These are phyloP conservation scores for Lophiotrema nucula DNA, from an alignment of 495 filamentous ascomycete species.

Conservation along the genomic window DNA sequence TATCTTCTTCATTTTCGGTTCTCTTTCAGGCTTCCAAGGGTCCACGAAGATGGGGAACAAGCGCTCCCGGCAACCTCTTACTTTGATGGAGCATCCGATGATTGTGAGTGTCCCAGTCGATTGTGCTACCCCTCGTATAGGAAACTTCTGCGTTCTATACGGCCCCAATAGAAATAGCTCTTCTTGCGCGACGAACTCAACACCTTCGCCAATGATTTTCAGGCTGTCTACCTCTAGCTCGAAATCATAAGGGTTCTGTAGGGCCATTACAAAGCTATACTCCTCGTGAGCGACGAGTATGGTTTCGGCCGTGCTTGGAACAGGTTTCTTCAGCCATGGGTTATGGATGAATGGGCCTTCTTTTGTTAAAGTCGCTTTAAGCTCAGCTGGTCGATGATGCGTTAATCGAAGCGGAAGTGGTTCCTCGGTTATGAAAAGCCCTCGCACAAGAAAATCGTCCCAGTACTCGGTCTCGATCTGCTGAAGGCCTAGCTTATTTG, in stretches of 20 bases:
- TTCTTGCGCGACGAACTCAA: constrained; percentile 63
- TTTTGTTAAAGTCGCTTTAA: constrained; percentile 44
- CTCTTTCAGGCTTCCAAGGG: constrained; percentile 69
- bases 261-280: constrained; percentile 70
- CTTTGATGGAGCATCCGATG: constrained; percentile 74
- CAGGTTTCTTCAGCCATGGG: constrained; percentile 71
- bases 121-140: constrained; percentile 66
- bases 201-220: constrained; percentile 68
- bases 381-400: constrained; percentile 67
- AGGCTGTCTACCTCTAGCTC: constrained; percentile 84
- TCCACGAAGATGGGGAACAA: constrained; percentile 79
- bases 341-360: constrained; percentile 92
- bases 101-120: constrained; percentile 67
- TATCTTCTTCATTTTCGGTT: constrained; percentile 71
- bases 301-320: constrained; percentile 56
- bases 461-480: constrained; percentile 81
- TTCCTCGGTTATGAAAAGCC: constrained; percentile 64
- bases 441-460: constrained; percentile 91
- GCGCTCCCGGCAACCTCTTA: constrained; percentile 75
- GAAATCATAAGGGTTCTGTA: constrained; percentile 94
- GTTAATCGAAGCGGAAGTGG: constrained; percentile 58
- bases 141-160: constrained; percentile 74
- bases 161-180: constrained; percentile 71
- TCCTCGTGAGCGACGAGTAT: constrained; percentile 74
- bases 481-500: constrained; percentile 67